Base-by-base conservation (phyloP, 2,329 filamentous ascomycete species). In the Fusarium solani-melongenae region DNA sequence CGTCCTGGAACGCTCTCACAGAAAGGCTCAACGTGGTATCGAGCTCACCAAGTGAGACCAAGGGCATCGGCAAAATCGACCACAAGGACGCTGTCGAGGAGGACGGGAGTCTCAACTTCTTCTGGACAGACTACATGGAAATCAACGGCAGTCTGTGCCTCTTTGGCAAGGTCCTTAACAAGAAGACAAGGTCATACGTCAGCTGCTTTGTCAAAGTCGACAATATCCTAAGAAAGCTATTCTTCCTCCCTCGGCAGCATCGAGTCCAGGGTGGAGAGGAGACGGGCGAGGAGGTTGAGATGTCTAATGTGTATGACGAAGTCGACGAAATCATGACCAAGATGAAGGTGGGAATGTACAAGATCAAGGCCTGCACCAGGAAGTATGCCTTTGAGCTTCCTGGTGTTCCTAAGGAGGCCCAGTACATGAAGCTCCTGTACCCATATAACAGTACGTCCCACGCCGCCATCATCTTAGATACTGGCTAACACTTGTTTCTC, bases 171-270 rank as follows among this genome's bases (percentile, higher is more conserved):
- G 96, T 98, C 27, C 91, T 95, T 77, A 95, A 98, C 84, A 98
- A 95, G 82, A 93, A 91, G 77, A 94, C 90, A 2, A 91, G 90
- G 60, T 86, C 87, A 49, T 95, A 94, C 80, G 92, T 95, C 68
- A 99, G 96, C 83, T 97, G 95, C 78, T 98, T 99, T 78, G 90
- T 98, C 81, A 98, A 98, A 82, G 87, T 99, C 22, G 95, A 99
- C 86, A 98, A 98, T 76, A 93, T 99, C 68, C 83, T 97, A 62
- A 91, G 96, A 68, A 98, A 97, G 79, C 88, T 99, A 0, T 99
- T 92, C 83, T 99, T 99, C 80, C 86, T 99, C 41, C 96, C 96
- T 7, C 92, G 96, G 49, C 87, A 94, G 76, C 84, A 85, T 44
- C 86, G 87, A 11, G 67, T 87, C 11, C 81, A 85, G 62, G 84